Evolutionary conservation across 352 stramenopile species (phyloP).

Genomic region (Globisporangium parvum): DNA sequence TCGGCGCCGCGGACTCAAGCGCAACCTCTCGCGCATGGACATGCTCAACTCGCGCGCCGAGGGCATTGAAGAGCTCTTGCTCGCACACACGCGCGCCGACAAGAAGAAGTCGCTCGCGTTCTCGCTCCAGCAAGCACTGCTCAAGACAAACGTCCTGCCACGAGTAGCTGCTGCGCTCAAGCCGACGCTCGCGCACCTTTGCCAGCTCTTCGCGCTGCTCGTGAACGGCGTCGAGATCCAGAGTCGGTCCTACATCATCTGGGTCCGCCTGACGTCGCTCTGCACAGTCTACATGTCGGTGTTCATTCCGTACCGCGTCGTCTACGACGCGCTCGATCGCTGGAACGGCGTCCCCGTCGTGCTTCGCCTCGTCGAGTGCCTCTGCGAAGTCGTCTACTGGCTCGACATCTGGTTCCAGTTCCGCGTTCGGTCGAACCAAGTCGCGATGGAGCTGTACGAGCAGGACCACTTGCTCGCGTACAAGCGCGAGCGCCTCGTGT

Average conservation of each 20-base stretch:
- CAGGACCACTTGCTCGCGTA: constrained; percentile 49
- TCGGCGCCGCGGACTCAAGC: constrained; percentile 18
- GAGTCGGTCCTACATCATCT: constrained; percentile 44
- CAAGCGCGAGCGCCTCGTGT: constrained; percentile 40
- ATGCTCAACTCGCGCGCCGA: constrained; percentile 39
- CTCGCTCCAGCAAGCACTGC: constrained; percentile 5
- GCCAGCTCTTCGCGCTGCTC: constrained; percentile 8
- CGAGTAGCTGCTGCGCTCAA: constrained; percentile 3
- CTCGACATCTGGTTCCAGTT: constrained; percentile 61
- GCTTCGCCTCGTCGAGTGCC: constrained; percentile 23
- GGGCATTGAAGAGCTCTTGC: constrained; percentile 43
- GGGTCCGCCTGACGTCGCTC: constrained; percentile 37
- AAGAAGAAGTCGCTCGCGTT: constrained; percentile 13
- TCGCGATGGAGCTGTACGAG: constrained; percentile 54
- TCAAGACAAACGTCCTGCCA: constrained; percentile 1
- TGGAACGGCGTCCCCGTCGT: constrained; percentile 32
- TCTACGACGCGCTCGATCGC: constrained; percentile 45
- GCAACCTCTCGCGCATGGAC: constrained; percentile 32
- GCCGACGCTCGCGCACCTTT: background rate
- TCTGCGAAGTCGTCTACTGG: constrained; percentile 47
- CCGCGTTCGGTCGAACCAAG: constrained; percentile 36
- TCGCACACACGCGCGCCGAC: constrained; percentile 22
- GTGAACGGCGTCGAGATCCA: constrained; percentile 45
- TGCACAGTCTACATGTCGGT: constrained; percentile 45
- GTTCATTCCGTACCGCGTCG: constrained; percentile 43